These are phyloP conservation scores for Moniliophthora roreri DNA, from an alignment of 1,284 basidiomycete species.

Conservation along the genomic window DNA sequence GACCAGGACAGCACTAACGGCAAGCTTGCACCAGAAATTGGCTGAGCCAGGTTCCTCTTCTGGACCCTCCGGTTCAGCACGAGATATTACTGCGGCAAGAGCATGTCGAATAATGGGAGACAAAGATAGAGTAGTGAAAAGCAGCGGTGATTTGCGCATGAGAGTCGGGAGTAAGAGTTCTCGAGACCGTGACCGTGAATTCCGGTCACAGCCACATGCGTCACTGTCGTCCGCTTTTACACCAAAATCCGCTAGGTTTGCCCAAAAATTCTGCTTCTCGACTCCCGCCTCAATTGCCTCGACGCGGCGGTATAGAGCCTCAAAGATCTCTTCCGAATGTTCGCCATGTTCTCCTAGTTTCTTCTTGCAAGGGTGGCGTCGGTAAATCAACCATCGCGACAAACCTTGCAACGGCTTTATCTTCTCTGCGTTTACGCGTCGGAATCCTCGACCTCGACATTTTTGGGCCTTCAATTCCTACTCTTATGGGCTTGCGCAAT, in stretches of 20 bases:
- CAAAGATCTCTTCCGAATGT: slow-evolving; percentile 69
- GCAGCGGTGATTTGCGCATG: not conserved
- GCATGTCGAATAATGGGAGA: slow-evolving; percentile 1
- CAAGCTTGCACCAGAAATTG: slow-evolving; percentile 70
- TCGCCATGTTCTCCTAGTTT: slow-evolving; percentile 79
- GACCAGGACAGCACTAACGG: slow-evolving; percentile 67
- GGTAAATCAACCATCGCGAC: slow-evolving; percentile 72
- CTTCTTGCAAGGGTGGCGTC: slow-evolving; percentile 96
- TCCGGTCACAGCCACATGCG: not conserved
- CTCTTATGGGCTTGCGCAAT: slow-evolving; percentile 88
- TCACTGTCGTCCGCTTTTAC: not conserved
- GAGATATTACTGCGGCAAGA: not conserved
- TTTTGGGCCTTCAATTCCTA: slow-evolving; percentile 96
- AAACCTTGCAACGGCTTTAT: slow-evolving; percentile 81
- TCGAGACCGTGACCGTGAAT: slow-evolving; percentile 1
- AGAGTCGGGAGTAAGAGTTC: not conserved
- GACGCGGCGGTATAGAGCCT: slow-evolving; percentile 50
- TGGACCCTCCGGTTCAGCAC: not conserved
- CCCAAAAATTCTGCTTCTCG: slow-evolving; percentile 36
- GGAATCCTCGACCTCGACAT: slow-evolving; percentile 95
- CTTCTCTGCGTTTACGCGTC: slow-evolving; percentile 60
- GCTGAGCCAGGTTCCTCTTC: slow-evolving; percentile 23
- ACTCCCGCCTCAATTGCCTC: slow-evolving; percentile 58
- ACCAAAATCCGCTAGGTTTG: slow-evolving; percentile 35
- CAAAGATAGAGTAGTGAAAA: not conserved